Conservation (phyloP, 176 grass and related monocot genomes). For the Thalia dealbata region DNA sequence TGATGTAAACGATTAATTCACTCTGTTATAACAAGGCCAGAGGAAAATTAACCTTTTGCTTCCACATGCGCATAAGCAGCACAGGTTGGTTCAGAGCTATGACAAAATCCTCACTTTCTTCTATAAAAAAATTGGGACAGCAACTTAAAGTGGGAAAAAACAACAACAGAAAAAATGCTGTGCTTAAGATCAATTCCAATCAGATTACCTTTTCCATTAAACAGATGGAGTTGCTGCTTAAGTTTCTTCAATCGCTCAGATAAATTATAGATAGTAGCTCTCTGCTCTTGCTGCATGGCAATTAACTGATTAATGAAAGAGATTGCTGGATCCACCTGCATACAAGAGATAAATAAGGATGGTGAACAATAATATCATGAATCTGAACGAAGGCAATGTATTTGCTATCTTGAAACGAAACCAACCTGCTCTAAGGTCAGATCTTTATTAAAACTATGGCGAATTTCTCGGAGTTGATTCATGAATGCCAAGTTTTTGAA, state of each 20-base stretch:
- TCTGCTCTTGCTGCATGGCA: constrained; percentile 57
- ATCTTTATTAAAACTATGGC: constrained; percentile 79
- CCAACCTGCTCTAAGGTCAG: constrained; percentile 66
- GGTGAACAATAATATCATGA: not conserved
- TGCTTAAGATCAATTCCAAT: constrained; percentile 3
- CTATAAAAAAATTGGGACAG: constrained; percentile 27
- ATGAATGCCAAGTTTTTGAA: constrained; percentile 72
- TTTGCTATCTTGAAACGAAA: not conserved
- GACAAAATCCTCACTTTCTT: constrained; percentile 12
- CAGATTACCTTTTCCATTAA: constrained; percentile 49
- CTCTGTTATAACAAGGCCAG: not conserved
- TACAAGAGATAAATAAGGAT: constrained; percentile 25
- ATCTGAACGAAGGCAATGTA: not conserved
- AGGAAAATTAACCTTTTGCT: constrained; percentile 61
- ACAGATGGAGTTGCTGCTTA: constrained; percentile 29
- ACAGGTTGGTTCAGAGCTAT: constrained; percentile 48
- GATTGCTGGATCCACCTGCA: constrained; percentile 61
- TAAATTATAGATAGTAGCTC: constrained; percentile 47
- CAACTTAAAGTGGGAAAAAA: not conserved
- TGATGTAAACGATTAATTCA: constrained; percentile 4
- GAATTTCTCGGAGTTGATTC: constrained; percentile 56
- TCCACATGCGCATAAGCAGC: constrained; percentile 59
- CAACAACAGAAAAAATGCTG: not conserved
- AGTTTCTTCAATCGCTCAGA: constrained; percentile 45
- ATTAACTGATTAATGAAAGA: constrained; percentile 80